Percentiles rank a stretch among this genome's conserved stretches.
phyloP scores from a whole-genome alignment of 805 yeast genomes.

The Maudiozyma bulderi region DNA sequence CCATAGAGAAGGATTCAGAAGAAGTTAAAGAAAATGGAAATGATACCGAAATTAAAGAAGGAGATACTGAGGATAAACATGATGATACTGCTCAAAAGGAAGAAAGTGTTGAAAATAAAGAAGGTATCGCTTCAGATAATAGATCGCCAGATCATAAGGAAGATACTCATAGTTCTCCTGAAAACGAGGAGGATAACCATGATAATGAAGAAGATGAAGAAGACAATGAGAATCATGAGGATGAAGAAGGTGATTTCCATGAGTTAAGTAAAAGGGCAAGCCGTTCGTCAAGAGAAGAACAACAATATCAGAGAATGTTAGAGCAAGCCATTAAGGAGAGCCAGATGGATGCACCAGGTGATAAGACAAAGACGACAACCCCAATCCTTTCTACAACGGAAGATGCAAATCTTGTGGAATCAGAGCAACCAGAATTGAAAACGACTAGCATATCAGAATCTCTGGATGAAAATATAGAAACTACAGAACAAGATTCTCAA shows the following conservation, averaged over 20 bases:
- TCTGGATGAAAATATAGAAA: neutral
- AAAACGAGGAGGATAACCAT: conserved; percentile 9
- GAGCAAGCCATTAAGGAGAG: conserved; percentile 35
- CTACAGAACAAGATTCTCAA: neutral
- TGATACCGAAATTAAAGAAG: neutral
- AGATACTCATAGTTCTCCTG: neutral
- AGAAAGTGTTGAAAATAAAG: neutral
- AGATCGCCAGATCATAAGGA: neutral
- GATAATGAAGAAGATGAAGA: conserved; percentile 1
- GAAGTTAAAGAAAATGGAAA: neutral
- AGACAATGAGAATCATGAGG: neutral
- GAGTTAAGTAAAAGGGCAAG: conserved; percentile 29
- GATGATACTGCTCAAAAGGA: neutral
- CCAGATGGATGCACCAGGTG: neutral
- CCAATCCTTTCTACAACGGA: neutral
- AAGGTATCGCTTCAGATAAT: neutral
- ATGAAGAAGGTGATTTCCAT: neutral
- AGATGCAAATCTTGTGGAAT: neutral
- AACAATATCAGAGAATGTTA: conserved; percentile 34
- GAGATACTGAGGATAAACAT: neutral
- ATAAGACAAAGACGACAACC: neutral
- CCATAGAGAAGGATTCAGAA: neutral
- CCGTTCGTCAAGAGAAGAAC: conserved; percentile 33
- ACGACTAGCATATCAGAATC: neutral
- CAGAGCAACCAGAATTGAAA: neutral